Evolutionary conservation across 2,329 filamentous ascomycete species (phyloP).

Genomic region (Neopestalotiopsis clavispora): DNA sequence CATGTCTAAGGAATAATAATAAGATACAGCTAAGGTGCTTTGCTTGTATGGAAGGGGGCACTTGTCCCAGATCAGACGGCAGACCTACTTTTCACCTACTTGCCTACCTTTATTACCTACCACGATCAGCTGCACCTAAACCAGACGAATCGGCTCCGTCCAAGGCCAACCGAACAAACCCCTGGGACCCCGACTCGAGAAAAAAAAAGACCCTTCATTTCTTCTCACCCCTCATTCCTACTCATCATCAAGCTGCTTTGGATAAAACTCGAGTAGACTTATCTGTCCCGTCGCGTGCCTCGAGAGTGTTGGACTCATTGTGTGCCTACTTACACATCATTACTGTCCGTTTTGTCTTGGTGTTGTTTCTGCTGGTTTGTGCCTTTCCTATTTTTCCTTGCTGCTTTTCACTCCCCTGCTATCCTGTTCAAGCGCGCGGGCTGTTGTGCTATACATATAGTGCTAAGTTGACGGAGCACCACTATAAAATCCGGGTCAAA

Average conservation of each 20-base stretch:
- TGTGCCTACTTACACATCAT: background rate
- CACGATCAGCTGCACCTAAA: slow-evolving; percentile 6
- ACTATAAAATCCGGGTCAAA: slow-evolving; percentile 8
- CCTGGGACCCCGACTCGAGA: slow-evolving; percentile 9
- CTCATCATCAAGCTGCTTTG: background rate
- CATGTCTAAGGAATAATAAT: background rate
- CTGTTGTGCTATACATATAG: background rate
- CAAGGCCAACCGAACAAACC: slow-evolving; percentile 13
- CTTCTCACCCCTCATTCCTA: background rate
- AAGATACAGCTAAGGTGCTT: background rate
- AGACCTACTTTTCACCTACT: background rate
- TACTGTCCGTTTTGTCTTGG: background rate
- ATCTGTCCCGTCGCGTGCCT: slow-evolving; percentile 5
- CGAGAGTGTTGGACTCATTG: background rate
- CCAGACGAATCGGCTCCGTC: slow-evolving; percentile 12
- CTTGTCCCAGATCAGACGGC: background rate
- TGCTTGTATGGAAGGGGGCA: background rate
- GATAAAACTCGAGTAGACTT: background rate
- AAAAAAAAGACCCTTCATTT: slow-evolving; percentile 14
- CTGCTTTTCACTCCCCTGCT: background rate
- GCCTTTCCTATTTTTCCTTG: background rate
- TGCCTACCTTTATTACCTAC: background rate
- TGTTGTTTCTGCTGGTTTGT: background rate
- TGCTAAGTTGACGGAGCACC: slow-evolving; percentile 6
- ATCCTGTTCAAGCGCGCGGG: background rate